phyloP scores from a whole-genome alignment of 768 basidiomycete genomes.

The Leccinum obscurum region DNA sequence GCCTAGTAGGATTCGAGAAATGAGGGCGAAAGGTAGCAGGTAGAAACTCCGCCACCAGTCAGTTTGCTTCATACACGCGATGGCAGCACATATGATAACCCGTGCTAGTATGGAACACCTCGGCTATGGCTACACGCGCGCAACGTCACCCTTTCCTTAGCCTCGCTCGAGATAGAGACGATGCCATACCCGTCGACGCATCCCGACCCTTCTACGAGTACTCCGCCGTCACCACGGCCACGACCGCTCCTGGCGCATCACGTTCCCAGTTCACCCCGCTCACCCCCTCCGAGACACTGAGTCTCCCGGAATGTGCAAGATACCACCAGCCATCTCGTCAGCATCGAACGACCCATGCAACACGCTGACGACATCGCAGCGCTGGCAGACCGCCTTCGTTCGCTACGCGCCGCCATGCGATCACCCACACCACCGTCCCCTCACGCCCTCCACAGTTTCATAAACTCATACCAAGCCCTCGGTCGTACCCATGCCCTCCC shows the following conservation, averaged over 20 bases:
- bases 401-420: constrained; percentile 19
- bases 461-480: no score
- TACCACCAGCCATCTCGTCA: no score
- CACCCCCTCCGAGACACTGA: no score
- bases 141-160: not conserved
- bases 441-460: constrained; percentile 16
- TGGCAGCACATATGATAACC: no score
- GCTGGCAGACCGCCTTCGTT: constrained; percentile 26
- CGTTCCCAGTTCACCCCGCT: constrained; percentile 10
- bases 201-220: constrained; percentile 38
- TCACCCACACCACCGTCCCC: constrained; percentile 21
- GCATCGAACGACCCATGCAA: no score
- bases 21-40: no score
- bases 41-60: no score
- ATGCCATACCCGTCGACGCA: constrained; percentile 35
- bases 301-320: no score
- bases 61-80: not conserved
- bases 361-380: constrained; percentile 1
- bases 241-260: not conserved
- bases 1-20: no score
- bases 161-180: constrained; percentile 36
- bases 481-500: no score
- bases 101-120: constrained; percentile 9
- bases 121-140: constrained; percentile 21
- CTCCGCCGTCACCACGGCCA: constrained; percentile 16